Base-by-base conservation (phyloP, 371 early-diverging fungal genomes). In the Mortierella sp. region DNA sequence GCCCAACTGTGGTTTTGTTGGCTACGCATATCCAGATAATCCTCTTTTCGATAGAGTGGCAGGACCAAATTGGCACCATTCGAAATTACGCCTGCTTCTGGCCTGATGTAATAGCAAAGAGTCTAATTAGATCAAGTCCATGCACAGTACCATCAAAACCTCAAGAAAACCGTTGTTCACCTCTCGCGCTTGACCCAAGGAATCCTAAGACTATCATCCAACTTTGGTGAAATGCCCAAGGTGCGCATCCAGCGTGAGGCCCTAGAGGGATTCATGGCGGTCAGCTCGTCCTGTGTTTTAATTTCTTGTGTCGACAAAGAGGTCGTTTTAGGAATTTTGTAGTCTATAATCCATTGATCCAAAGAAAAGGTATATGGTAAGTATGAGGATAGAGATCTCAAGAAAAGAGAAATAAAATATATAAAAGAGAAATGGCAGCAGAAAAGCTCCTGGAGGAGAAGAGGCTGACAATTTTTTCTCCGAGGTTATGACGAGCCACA, bases 181-280 rank as follows among this genome's bases (percentile, higher is more conserved):
- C 79, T 79, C 50, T 79, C 79, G 57, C 79, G 72, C 51, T 69
- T 79, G 63, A 79, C 57, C 72, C 73, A 69, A 16, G 73, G 79
- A 1, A 72, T 73, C 51, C 72, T 79, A 29, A 79, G 59, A 23
- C 79, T 79, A 55, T 79, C 79, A 45, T 79, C 79, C 47, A 72
- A 51, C 21, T 50, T 68, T 19, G 79, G 79, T 29, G 72, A 62
- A 44, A 66, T 68, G 2, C 79, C 79, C 55, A 77, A 77, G 46
- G 72, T 70, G 48, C 63, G 52, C 79, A 77, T 77, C 79, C 79
- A 77, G 29, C 79, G 79, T 11, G 79, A 58, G 2, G 73, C 60
- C 79, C 79, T 72, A 58, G 72, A 72, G 4, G 73, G 79, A 45
- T 72, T 79, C 45, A 66, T 72, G 48, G 72, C 64, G 23, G 70